Evolutionary conservation across 1,139 yeast species (phyloP), one percentile per base, ranked within the genome.

Genomic region (Lodderomyces theae): DNA sequence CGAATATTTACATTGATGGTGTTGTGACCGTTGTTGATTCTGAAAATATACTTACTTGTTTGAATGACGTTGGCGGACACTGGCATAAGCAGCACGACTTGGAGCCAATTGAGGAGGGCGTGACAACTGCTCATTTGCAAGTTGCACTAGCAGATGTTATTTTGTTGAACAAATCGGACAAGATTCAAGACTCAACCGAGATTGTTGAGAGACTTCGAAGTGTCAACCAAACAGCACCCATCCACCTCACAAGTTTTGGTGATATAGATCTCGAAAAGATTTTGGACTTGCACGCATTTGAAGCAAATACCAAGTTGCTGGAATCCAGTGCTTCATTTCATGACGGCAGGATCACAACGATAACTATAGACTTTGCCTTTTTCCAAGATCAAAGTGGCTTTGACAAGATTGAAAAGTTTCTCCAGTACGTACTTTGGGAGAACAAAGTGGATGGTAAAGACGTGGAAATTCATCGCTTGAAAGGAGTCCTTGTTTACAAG

Each of bases 1-100:
- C 96, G 5, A 82, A 80, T 50, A 87, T 92, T 2, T 87, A 86
- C 58, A 83, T 92, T 34, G 98, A 92, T 62, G 96, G 97, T 0
- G 89, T 92, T 4, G 77, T 94, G n/a, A 86, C 97, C 0, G 97
- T 94, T 4, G 69, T 92, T 36, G 98, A 92, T 61, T 72, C 87
- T 0, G 80, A 75, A 40, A 82, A 89, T 53, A 81, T 92, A 25
- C 53, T 74, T 16, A 68, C 67, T 41, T 82, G 87, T 48, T 67
- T 92, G 35, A 82, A 80, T 46, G 97, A 90, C 51, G 69, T 74
- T 8, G 84, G 86, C 2, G 82, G 86, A 0, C 72, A 67, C 42
- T 63, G 69, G 58, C 88, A 82, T 54, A 68, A 71, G 3, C 64
- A 63, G 18, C 58, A 64, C 37, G 58, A 61, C 16, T 56, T 56